These are phyloP conservation scores for Lonicera japonica DNA, from an alignment of 129 eudicot species.

Conservation along the genomic window DNA sequence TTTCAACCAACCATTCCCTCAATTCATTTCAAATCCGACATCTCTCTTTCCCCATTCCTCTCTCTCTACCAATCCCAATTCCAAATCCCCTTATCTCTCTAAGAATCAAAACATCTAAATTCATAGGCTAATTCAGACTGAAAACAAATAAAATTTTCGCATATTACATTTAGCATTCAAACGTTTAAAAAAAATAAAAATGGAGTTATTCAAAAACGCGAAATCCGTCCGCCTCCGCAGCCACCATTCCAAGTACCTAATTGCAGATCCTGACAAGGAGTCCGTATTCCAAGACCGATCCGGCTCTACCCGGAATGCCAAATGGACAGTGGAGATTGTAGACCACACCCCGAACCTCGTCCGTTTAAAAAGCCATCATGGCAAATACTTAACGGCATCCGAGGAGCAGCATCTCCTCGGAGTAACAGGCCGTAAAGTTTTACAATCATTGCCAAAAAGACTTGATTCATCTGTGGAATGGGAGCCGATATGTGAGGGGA, in stretches of 20 bases:
- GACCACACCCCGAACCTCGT: conserved; percentile 21
- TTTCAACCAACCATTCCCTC: too few relatives aligned
- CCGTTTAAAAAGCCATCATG: conserved; percentile 57
- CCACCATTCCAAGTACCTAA: conserved; percentile 58
- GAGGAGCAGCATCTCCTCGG: conserved; percentile 55
- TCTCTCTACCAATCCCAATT: too few relatives aligned
- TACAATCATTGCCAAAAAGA: conserved; percentile 46
- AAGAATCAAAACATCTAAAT: too few relatives aligned
- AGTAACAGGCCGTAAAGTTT: conserved; percentile 62
- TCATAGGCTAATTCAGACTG: too few relatives aligned
- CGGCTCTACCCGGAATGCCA: conserved; percentile 30
- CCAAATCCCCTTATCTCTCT: too few relatives aligned
- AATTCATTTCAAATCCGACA: too few relatives aligned
- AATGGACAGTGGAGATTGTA: conserved; percentile 65
- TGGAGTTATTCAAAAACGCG: conserved; percentile 46
- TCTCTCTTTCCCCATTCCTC: too few relatives aligned
- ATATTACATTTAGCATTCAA: too few relatives aligned
- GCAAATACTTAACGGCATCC: conserved; percentile 63
- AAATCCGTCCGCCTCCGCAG: conserved; percentile 54
- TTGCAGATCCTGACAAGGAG: conserved; percentile 54
- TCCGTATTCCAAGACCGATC: conserved; percentile 52
- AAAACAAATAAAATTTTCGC: too few relatives aligned
- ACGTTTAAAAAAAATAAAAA: too few relatives aligned
- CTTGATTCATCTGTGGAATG: conserved; percentile 64
- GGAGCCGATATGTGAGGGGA: conserved; percentile 50